phyloP scores from a whole-genome alignment of 2,329 filamentous ascomycete species.

The Colletotrichum simmondsii region DNA sequence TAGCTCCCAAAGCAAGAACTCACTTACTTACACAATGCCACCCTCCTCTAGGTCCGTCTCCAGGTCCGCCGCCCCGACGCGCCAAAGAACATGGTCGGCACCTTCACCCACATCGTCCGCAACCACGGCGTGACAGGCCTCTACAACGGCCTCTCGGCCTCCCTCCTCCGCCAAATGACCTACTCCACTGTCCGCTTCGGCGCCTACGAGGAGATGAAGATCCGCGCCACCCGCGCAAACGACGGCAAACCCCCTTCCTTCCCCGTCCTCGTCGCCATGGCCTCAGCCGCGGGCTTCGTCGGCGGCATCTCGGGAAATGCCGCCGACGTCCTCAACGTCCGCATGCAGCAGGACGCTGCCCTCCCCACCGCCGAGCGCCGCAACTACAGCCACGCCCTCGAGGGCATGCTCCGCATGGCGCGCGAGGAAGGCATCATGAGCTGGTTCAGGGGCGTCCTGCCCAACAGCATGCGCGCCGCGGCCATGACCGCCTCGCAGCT shows the following conservation, averaged over 20 bases:
- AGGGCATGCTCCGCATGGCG: conserved; percentile 89
- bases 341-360: conserved; percentile 94
- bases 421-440: conserved; percentile 80
- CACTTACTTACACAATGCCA: conserved; percentile 7
- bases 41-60: conserved; percentile 75
- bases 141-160: conserved; percentile 92
- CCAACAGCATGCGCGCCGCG: conserved; percentile 83
- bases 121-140: conserved; percentile 82
- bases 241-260: conserved; percentile 68
- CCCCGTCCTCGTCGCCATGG: conserved; percentile 82
- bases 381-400: conserved; percentile 89
- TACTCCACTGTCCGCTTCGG: conserved; percentile 98
- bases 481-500: conserved; percentile 89
- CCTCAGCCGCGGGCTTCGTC: conserved; percentile 84
- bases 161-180: conserved; percentile 91
- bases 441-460: conserved; percentile 87
- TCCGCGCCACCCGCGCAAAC: conserved; percentile 62
- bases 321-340: conserved; percentile 95
- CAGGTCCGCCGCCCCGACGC: conserved; percentile 84
- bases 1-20: not conserved
- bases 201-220: conserved; percentile 94
- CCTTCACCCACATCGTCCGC: conserved; percentile 83
- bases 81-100: conserved; percentile 85
- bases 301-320: conserved; percentile 94
- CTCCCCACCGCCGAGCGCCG: conserved; percentile 78